Evolutionary conservation across 345 rosid genomes (phyloP), one percentile per base, ranked within the genome.

Genomic region (Citrus reticulata): DNA sequence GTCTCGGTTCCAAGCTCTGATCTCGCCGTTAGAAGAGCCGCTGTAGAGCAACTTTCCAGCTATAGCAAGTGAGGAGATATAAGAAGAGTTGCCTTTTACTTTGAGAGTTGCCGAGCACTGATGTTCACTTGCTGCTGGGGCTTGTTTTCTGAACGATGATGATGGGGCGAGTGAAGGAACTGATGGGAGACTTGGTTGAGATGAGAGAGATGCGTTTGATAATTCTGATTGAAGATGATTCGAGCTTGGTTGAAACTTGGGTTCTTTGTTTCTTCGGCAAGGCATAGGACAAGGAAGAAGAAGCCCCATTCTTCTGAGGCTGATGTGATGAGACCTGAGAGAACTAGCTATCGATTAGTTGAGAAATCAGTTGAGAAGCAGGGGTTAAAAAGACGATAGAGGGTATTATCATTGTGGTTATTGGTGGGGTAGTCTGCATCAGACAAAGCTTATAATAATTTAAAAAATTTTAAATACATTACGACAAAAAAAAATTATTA

Each of bases 11-110:
- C 95, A 93, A 14, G 83, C 83, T 61, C 88, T 78, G 42, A 91
- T 81, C 75, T 89, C 88, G 40, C 93, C 74, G 75, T 87, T 78
- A 1, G 96, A 91, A 71, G 90, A 86, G 76, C 91, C 92, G 35
- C 78, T 84, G 79, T 70, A 86, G 58, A 93, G 88, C 61, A 77
- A 78, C 3, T 83, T 86, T 8, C 78, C 82, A 25, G 89, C 75
- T 64, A 92, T 70, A 35, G 84, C 76, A 29, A 93, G 86, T 80
- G 90, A 87, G 84, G 87, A 90, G 9, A 89, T 81, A 67, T 80
- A 85, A 11, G 95, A 87, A 78, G 92, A 82, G 79, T 81, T 85
- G 79, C 78, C 81, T 68, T 77, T 78, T 77, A 92, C 81, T 70
- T 77, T 78, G 77, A 92, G 84, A 4, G 92, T 88, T 74, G 89